Evolutionary conservation across 2,329 filamentous ascomycete genomes (phyloP).

Genomic region (Rugonectria rugulosa): DNA sequence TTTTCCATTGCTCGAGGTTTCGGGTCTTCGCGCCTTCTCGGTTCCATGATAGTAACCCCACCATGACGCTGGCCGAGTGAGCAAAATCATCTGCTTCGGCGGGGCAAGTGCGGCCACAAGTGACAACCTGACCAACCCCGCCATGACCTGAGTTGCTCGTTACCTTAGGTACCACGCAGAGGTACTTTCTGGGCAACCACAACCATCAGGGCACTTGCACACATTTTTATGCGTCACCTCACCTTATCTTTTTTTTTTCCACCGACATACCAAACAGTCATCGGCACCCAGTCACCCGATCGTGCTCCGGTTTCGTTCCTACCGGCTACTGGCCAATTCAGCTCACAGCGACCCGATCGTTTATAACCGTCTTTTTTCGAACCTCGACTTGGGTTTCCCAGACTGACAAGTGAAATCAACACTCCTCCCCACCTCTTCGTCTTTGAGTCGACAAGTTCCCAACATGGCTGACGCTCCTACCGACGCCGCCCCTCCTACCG

Average conservation of each 20-base stretch:
- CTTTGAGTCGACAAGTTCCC: conserved; percentile 6
- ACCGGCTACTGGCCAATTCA: conserved; percentile 14
- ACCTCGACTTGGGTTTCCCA: conserved; percentile 9
- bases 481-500: conserved; percentile 28
- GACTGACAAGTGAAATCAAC: conserved; percentile 11
- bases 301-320: conserved; percentile 21
- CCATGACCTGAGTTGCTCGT: conserved; percentile 25
- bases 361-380: conserved; percentile 16
- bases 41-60: conserved; percentile 25
- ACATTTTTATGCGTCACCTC: conserved; percentile 36
- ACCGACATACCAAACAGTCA: conserved; percentile 34
- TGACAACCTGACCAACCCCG: conserved; percentile 31
- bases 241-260: conserved; percentile 5
- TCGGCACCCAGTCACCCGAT: conserved; percentile 29
- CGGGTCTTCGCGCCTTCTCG: neutral
- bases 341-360: conserved; percentile 10
- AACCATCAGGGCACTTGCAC: conserved; percentile 24
- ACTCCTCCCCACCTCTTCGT: conserved; percentile 6
- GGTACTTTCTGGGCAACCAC: too few relatives aligned
- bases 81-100: conserved; percentile 33
- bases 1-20: neutral
- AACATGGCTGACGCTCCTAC: conserved; percentile 34
- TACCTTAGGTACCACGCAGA: too few relatives aligned
- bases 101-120: conserved; percentile 34
- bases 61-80: conserved; percentile 32